A percentile compares a stretch with the other conserved stretches of the same genome.
Evolutionary conservation across 106 monocot genomes (phyloP).

Genomic region (Allium fistulosum): DNA sequence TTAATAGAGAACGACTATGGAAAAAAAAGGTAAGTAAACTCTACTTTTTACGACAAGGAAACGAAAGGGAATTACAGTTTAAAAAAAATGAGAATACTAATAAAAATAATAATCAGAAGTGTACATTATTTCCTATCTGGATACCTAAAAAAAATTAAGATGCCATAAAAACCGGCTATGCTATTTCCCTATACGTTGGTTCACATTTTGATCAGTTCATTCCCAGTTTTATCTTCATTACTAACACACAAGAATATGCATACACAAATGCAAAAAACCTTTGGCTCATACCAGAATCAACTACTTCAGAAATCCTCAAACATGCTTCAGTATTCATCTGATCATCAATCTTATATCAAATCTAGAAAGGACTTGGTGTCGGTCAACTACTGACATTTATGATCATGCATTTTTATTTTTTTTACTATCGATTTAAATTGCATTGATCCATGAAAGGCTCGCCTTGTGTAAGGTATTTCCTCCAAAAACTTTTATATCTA

Average conservation of each 20-base stretch:
- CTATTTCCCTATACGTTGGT: constrained; percentile 6
- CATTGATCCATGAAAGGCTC: constrained; percentile 63
- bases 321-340: too few relatives aligned
- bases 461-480: constrained; percentile 31
- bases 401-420: not conserved
- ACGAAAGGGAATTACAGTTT: not conserved
- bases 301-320: too few relatives aligned
- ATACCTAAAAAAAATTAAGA: constrained; percentile 21
- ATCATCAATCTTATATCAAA: not conserved
- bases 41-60: not conserved
- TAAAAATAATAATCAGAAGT: not conserved
- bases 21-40: not conserved
- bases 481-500: constrained; percentile 55
- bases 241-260: constrained; percentile 22
- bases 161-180: constrained; percentile 13
- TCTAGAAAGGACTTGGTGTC: not conserved
- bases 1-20: not conserved
- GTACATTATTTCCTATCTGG: constrained; percentile 9
- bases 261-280: not conserved
- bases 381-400: not conserved
- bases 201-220: too few relatives aligned
- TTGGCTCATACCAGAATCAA: too few relatives aligned
- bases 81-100: constrained; percentile 3
- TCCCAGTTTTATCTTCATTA: too few relatives aligned
- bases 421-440: constrained; percentile 39